A percentile compares a stretch with the other conserved stretches of the same genome.
Conservation (phyloP, 305 asterid genomes). For the Solanum hybrid region DNA sequence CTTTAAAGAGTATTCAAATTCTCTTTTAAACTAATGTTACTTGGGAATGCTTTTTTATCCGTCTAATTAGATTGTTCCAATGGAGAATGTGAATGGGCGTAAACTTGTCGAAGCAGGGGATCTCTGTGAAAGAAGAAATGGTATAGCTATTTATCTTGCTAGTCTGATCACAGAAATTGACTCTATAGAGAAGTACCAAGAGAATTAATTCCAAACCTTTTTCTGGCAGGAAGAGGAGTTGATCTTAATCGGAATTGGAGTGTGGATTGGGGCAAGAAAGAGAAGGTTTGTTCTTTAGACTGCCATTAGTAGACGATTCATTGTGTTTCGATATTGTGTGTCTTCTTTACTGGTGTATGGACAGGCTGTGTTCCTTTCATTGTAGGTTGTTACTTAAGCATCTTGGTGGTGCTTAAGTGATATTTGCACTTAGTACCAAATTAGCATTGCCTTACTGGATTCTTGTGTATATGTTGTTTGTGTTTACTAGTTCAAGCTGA, state of each 20-base stretch:
- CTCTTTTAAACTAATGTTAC: not conserved
- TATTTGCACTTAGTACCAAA: not conserved
- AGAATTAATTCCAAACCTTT: slow-evolving; percentile 4
- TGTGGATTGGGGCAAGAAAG: slow-evolving; percentile 98
- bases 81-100: slow-evolving; percentile 92
- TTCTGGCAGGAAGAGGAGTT: slow-evolving; percentile 84
- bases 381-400: not conserved
- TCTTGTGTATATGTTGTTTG: slow-evolving; percentile 2
- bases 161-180: slow-evolving; percentile 9
- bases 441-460: not conserved
- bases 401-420: not conserved
- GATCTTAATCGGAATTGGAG: slow-evolving; percentile 97
- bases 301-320: not conserved
- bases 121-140: slow-evolving; percentile 95
- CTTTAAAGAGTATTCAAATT: not conserved
- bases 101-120: slow-evolving; percentile 89
- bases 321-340: not conserved
- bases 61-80: slow-evolving; percentile 59
- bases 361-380: not conserved
- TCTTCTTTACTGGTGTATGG: not conserved
- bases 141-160: slow-evolving; percentile 22
- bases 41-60: not conserved
- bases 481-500: not conserved
- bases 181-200: not conserved
- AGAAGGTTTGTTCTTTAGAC: slow-evolving; percentile 44